phyloP scores from a whole-genome alignment of 495 filamentous ascomycete species.

The Trichoderma virens region DNA sequence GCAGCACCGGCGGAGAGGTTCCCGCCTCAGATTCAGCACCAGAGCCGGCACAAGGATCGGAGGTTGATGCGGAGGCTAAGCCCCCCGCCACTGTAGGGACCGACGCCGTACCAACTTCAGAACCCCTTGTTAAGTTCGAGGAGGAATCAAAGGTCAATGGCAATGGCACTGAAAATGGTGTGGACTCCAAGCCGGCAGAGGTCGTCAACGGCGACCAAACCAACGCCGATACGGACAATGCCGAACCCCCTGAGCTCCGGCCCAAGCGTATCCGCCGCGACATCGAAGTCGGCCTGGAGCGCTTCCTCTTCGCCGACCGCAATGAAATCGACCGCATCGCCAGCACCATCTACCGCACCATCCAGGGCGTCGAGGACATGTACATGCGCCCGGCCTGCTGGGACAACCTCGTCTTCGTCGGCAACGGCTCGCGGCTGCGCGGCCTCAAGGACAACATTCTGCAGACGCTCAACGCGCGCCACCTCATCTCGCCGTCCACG shows the following conservation, averaged over 20 bases:
- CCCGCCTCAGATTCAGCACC: not conserved
- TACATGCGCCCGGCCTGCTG: conserved; percentile 77
- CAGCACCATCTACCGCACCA: conserved; percentile 70
- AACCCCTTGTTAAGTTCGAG: not conserved
- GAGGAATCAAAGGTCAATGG: not conserved
- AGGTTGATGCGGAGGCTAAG: not conserved
- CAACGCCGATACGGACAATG: not conserved
- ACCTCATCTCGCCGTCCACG: conserved; percentile 79
- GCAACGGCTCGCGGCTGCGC: conserved; percentile 76
- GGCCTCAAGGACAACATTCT: conserved; percentile 85
- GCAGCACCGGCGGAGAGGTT: not conserved
- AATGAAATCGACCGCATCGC: conserved; percentile 72
- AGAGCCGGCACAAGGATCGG: conserved; percentile 13
- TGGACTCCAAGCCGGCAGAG: not conserved
- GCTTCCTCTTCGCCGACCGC: conserved; percentile 72
- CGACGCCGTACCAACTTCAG: not conserved
- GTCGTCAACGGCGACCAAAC: not conserved
- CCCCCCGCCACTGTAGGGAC: not conserved
- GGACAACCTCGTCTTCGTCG: conserved; percentile 82
- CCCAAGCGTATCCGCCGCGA: conserved; percentile 52
- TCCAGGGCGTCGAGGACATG: conserved; percentile 69
- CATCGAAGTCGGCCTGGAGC: conserved; percentile 79
- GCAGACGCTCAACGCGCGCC: conserved; percentile 67
- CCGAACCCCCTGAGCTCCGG: conserved; percentile 23
- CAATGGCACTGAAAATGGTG: not conserved